phyloP scores from a whole-genome alignment of 1,284 basidiomycete genomes.

The Cutaneotrichosporon sp. region DNA sequence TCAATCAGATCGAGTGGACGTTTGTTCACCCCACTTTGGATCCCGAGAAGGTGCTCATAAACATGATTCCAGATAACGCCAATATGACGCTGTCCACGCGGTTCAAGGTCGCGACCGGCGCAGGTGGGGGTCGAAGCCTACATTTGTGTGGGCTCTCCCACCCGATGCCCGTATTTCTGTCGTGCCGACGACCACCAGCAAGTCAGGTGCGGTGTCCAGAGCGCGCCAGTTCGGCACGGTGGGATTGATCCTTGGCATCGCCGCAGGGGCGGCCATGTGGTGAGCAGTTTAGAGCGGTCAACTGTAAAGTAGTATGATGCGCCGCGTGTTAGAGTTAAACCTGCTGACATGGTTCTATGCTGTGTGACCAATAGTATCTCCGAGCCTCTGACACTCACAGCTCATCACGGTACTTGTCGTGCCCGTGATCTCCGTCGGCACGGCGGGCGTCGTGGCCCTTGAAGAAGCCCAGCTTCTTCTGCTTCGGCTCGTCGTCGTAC shows the following conservation, averaged over 20 bases:
- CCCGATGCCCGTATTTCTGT: too few relatives aligned
- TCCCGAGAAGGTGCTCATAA: background rate
- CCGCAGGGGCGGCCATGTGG: background rate
- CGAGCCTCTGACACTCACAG: background rate
- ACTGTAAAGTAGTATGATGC: background rate
- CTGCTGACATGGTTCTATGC: background rate
- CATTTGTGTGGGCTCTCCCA: too few relatives aligned
- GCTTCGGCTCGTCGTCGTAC: constrained; percentile 25
- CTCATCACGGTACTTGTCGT: constrained; percentile 15
- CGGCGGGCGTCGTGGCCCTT: constrained; percentile 34
- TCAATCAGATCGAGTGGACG: constrained; percentile 1
- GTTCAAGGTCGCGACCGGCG: background rate
- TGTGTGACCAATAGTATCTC: background rate
- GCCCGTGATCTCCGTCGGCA: constrained; percentile 7
- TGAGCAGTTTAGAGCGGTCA: background rate
- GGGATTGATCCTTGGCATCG: too few relatives aligned
- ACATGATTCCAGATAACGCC: background rate
- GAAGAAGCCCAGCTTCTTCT: constrained; percentile 46
- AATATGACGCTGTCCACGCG: background rate
- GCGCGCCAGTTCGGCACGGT: too few relatives aligned
- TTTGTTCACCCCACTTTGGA: background rate
- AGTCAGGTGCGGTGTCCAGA: too few relatives aligned
- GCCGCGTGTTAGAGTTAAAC: background rate
- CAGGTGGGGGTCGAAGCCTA: too few relatives aligned
- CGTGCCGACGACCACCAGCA: too few relatives aligned